These are phyloP conservation scores for Eucalyptus melliodora DNA, from an alignment of 345 rosid genomes.

Conservation along the genomic window DNA sequence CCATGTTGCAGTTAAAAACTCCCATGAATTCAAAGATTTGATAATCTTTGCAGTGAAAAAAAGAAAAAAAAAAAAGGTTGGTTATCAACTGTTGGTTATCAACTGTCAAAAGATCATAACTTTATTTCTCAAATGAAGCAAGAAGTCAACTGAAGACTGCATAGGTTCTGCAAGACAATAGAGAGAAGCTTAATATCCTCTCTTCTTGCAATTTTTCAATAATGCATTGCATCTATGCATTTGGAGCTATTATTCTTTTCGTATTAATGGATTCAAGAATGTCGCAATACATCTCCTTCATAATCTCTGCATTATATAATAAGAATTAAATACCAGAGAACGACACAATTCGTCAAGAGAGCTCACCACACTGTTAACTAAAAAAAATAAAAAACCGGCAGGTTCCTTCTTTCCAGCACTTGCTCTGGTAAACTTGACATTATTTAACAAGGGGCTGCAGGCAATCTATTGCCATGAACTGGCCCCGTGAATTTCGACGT, in stretches of 20 bases:
- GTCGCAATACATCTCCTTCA: conserved; percentile 48
- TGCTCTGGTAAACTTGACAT: conserved; percentile 1
- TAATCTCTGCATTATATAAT: conserved; percentile 26
- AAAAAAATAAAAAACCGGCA: conserved; percentile 13
- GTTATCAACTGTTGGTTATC: no score
- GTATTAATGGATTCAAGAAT: conserved; percentile 46
- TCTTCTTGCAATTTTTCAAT: background rate
- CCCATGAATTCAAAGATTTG: no score
- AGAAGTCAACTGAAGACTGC: no score
- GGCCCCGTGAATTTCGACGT: background rate
- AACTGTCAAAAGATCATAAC: no score
- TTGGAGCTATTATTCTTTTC: conserved; percentile 62
- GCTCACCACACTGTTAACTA: background rate
- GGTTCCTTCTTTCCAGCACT: conserved; percentile 3
- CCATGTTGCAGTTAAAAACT: no score
- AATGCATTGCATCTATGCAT: conserved; percentile 64
- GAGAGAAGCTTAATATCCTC: no score
- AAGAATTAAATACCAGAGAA: background rate
- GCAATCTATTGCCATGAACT: background rate
- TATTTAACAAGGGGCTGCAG: background rate
- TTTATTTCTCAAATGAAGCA: no score
- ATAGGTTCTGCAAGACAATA: no score
- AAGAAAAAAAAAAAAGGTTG: no score
- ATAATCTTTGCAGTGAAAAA: no score
- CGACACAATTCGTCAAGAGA: background rate